Conservation (phyloP, 2,329 filamentous ascomycete species). For the Sporothrix pallida region DNA sequence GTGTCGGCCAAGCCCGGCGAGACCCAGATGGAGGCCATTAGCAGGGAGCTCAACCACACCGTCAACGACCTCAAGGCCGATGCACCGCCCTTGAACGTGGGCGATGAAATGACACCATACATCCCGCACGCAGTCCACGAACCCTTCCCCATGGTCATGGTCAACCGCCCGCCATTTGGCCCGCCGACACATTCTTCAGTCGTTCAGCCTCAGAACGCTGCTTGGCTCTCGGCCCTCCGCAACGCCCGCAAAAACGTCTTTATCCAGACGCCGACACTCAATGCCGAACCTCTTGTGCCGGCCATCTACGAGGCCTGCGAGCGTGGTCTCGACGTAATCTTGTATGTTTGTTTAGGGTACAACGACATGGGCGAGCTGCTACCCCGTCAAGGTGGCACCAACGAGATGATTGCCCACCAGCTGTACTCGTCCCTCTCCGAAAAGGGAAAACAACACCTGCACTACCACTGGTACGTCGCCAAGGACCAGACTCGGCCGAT, state of each 20-base stretch:
- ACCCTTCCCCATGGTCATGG: conserved; percentile 72
- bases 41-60: conserved; percentile 69
- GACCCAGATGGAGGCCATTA: conserved; percentile 62
- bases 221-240: conserved; percentile 71
- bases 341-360: conserved; percentile 78
- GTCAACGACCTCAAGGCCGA: conserved; percentile 57
- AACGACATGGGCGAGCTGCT: conserved; percentile 79
- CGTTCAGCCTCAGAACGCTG: conserved; percentile 74
- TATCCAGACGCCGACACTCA: conserved; percentile 79
- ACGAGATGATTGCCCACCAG: conserved; percentile 70
- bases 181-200: conserved; percentile 64
- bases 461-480: conserved; percentile 72
- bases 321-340: conserved; percentile 69
- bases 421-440: conserved; percentile 62
- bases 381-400: conserved; percentile 75
- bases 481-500: conserved; percentile 75
- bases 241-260: conserved; percentile 70
- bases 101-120: conserved; percentile 70
- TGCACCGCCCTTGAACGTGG: conserved; percentile 59
- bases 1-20: conserved; percentile 60
- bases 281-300: conserved; percentile 69
- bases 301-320: conserved; percentile 69
- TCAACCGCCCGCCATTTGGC: conserved; percentile 72
- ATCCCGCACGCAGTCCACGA: conserved; percentile 59
- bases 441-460: conserved; percentile 56